Evolutionary conservation across 768 basidiomycete species (phyloP).

Genomic region (Tylopilus sp.): DNA sequence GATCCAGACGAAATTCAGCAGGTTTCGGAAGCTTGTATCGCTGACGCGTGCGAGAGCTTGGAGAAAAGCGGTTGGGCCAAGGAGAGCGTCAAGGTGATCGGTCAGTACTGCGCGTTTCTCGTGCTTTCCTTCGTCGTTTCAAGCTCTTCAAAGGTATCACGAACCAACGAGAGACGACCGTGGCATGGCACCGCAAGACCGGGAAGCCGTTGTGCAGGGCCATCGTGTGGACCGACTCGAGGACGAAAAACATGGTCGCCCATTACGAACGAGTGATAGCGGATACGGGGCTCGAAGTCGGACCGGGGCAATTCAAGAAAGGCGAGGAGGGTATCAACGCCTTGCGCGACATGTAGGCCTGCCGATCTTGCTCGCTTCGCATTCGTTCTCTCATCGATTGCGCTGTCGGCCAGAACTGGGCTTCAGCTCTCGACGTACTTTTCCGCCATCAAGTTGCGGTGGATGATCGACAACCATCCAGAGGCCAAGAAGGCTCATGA

Average conservation of each 20-base stretch:
- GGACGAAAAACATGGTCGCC: slow-evolving; percentile 83
- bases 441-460: slow-evolving; percentile 92
- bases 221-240: slow-evolving; percentile 96
- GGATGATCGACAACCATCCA: slow-evolving; percentile 90
- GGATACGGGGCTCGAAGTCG: slow-evolving; percentile 70
- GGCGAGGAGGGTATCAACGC: slow-evolving; percentile 66
- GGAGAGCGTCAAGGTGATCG: slow-evolving; percentile 87
- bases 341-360: slow-evolving; percentile 62
- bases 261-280: slow-evolving; percentile 71
- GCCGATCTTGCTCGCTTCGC: neutral
- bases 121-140: neutral
- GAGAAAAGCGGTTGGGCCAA: slow-evolving; percentile 74
- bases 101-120: slow-evolving; percentile 42
- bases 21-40: slow-evolving; percentile 72
- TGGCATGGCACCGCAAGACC: slow-evolving; percentile 88
- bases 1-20: slow-evolving; percentile 79
- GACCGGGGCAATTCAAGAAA: slow-evolving; percentile 61
- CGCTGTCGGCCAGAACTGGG: slow-evolving; percentile 63
- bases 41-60: slow-evolving; percentile 64
- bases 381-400: neutral
- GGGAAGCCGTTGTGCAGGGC: slow-evolving; percentile 86
- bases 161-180: slow-evolving; percentile 94
- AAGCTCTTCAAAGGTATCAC: slow-evolving; percentile 65
- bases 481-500: slow-evolving; percentile 78
- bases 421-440: slow-evolving; percentile 97